A percentile compares a stretch with the other conserved stretches of the same genome.
These are phyloP conservation scores for Gnomoniopsis sp. DNA, from an alignment of 2,329 filamentous ascomycete species.

Conservation along the genomic window DNA sequence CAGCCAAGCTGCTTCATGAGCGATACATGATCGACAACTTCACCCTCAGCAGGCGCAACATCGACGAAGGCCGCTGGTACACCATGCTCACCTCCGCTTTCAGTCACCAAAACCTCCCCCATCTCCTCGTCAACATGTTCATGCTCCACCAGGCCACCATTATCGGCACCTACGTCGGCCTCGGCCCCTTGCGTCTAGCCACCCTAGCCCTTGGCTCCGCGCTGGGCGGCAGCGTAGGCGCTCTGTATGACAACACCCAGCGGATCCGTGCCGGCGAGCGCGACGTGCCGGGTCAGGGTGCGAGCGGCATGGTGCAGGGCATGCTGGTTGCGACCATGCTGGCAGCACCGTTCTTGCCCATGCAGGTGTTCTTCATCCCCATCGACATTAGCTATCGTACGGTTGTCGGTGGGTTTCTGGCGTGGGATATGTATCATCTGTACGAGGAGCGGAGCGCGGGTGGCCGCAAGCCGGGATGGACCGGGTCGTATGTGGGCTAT, in stretches of 20 bases:
- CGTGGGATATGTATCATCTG: slow-evolving; percentile 21
- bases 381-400: slow-evolving; percentile 19
- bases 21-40: slow-evolving; percentile 21
- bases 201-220: slow-evolving; percentile 21
- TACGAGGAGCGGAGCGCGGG: slow-evolving; percentile 10
- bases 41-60: slow-evolving; percentile 20
- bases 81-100: slow-evolving; percentile 22
- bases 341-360: slow-evolving; percentile 15
- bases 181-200: slow-evolving; percentile 14
- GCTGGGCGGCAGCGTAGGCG: slow-evolving; percentile 17
- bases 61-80: slow-evolving; percentile 23
- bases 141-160: slow-evolving; percentile 14
- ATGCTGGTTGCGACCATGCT: slow-evolving; percentile 20
- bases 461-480: slow-evolving; percentile 7
- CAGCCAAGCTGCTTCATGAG: neutral
- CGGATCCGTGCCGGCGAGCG: slow-evolving; percentile 6
- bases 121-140: slow-evolving; percentile 25
- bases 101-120: slow-evolving; percentile 20
- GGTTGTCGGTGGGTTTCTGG: slow-evolving; percentile 17
- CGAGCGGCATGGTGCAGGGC: slow-evolving; percentile 24
- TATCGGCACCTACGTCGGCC: slow-evolving; percentile 15
- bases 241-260: slow-evolving; percentile 16
- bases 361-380: slow-evolving; percentile 21
- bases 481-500: slow-evolving; percentile 20
- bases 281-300: slow-evolving; percentile 19